Base-by-base conservation (phyloP, 2,329 filamentous ascomycete species). In the Colletotrichum cordylinicola region DNA sequence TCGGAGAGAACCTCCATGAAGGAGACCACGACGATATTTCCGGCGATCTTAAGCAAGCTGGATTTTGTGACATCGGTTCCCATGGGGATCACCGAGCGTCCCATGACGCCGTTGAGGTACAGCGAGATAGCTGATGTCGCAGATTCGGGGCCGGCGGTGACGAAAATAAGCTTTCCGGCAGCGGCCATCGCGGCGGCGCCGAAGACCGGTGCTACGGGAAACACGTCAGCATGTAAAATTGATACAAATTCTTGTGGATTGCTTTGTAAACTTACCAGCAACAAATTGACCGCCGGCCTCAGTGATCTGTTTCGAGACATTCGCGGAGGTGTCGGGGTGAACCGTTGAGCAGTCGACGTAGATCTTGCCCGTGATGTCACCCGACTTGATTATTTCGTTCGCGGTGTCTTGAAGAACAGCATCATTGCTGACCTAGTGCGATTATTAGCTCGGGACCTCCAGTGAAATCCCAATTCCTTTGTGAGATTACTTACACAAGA, bases 101-200 rank as follows among this genome's bases (percentile, higher is more conserved):
- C 85, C 84, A 87, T 86, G 4, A 87, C 84, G 73, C 84, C 83
- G 70, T 83, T 82, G 31, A 87, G 84, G 55, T 85, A 81, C 1
- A 85, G 85, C 39, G 81, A 83, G 7, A 87, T 82, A 0, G 75
- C 69, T 24, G 82, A 80, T 4, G 81, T 81, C 10, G 84, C 83
- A 5, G 75, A 74, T 48, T 78, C 81, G 6, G 85, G 82, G 3
- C 86, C 85, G 4, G 82, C 86, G 39, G 85, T 83, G 1, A 84
- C 84, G 75, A 87, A 86, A 12, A 87, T 85, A 21, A 87, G 80
- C 79, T 86, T 86, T 4, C 86, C 85, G 9, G 84, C 83, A 4
- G 82, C 83, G 7, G 86, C 85, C 70, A 86, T 85, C 1, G 84
- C 82, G 29, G 84, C 83, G 2, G 84, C 85, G 8, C 86, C 85